Conservation (phyloP, 1,284 basidiomycete genomes). For the Cryptococcus sp. region DNA sequence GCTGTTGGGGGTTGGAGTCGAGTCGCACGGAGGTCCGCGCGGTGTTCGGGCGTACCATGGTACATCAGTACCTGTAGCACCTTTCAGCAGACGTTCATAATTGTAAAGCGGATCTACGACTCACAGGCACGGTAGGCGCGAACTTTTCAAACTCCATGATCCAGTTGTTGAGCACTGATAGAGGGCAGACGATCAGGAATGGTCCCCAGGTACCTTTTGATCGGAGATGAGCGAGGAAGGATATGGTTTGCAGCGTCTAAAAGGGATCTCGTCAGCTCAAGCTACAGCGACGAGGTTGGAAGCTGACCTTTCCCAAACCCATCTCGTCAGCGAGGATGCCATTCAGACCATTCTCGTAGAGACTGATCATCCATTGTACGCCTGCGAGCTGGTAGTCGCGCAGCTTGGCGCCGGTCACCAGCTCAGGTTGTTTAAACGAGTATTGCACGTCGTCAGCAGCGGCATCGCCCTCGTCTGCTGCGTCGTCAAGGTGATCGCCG, state of each 20-base stretch:
- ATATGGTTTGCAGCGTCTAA: slow-evolving; percentile 88
- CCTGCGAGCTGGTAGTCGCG: slow-evolving; percentile 93
- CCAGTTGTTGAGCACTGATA: slow-evolving; percentile 94
- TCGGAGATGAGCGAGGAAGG: slow-evolving; percentile 86
- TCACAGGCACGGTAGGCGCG: slow-evolving; percentile 65
- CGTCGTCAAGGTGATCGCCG: neutral
- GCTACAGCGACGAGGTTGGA: neutral
- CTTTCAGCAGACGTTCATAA: neutral
- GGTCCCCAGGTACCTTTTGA: slow-evolving; percentile 73
- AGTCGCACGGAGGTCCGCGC: slow-evolving; percentile 70
- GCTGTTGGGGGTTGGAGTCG: slow-evolving; percentile 38
- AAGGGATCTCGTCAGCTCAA: neutral
- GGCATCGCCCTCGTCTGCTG: slow-evolving; percentile 14
- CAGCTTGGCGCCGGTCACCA: slow-evolving; percentile 80
- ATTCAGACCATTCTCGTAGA: slow-evolving; percentile 92
- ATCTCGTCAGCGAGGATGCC: slow-evolving; percentile 85
- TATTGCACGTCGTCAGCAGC: slow-evolving; percentile 37
- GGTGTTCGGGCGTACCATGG: slow-evolving; percentile 77
- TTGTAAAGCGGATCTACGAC: neutral
- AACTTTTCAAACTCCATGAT: slow-evolving; percentile 81
- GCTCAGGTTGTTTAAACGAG: slow-evolving; percentile 65
- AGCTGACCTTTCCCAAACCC: slow-evolving; percentile 78
- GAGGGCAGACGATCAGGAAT: slow-evolving; percentile 86
- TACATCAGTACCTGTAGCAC: slow-evolving; percentile 70
- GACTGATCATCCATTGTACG: slow-evolving; percentile 91